phyloP scores from a whole-genome alignment of 495 filamentous ascomycete species.

The Podospora pseudoanserina region DNA sequence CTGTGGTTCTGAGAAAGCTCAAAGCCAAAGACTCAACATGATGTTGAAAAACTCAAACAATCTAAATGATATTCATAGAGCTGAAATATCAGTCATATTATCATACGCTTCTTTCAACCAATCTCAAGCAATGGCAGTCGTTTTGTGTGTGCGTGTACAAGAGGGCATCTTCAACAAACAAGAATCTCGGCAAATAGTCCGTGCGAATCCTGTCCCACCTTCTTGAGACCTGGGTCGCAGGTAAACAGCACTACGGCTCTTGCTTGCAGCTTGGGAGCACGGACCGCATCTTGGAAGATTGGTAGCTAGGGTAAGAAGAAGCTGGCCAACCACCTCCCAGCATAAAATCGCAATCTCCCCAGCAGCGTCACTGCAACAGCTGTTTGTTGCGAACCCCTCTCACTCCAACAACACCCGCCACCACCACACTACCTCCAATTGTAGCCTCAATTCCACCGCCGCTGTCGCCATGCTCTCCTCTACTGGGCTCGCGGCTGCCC shows the following conservation, averaged over 20 bases:
- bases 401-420: not conserved
- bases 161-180: not conserved
- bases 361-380: not conserved
- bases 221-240: not conserved
- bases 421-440: conserved; percentile 10
- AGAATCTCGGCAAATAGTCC: not conserved
- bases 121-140: not conserved
- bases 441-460: not conserved
- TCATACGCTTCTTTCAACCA: not conserved
- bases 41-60: too few species aligned
- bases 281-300: not conserved
- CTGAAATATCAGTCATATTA: too few species aligned
- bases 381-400: conserved; percentile 1
- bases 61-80: too few species aligned
- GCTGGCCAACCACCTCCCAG: conserved; percentile 6
- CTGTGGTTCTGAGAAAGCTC: not conserved
- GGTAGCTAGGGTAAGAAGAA: not conserved
- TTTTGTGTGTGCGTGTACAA: not conserved
- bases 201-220: not conserved
- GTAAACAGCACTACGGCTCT: not conserved
- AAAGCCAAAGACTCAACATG: too few species aligned
- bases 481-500: conserved; percentile 28
- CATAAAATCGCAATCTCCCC: conserved; percentile 19
- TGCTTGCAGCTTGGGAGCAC: not conserved
- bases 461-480: conserved; percentile 28